A percentile compares a stretch with the other conserved stretches of the same genome.
phyloP scores from a whole-genome alignment of 1,284 basidiomycete genomes.

The Xerocomus cyaneibrunnescens region DNA sequence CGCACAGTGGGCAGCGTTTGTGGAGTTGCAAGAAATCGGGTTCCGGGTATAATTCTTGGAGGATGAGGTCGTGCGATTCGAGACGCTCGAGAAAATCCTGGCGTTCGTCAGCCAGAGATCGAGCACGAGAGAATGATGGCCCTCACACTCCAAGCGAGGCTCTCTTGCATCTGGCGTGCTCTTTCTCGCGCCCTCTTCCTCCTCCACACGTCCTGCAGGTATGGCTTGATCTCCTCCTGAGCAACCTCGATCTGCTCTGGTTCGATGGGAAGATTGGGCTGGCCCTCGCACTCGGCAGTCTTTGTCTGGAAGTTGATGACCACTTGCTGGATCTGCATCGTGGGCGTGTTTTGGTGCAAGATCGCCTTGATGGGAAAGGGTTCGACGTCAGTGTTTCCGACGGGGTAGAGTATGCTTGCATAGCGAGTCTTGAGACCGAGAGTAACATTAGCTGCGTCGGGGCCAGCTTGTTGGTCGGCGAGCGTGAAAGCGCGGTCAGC shows the following conservation, averaged over 20 bases:
- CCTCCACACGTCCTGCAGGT: conserved; percentile 15
- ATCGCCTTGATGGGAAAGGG: conserved; percentile 18
- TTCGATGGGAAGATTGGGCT: conserved; percentile 17
- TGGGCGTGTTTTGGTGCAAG: conserved; percentile 13
- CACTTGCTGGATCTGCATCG: conserved; percentile 12
- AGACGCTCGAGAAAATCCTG: conserved; percentile 24
- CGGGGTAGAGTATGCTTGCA: conserved; percentile 20
- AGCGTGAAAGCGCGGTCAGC: conserved; percentile 21
- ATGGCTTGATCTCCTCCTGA: conserved; percentile 17
- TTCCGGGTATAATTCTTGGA: background rate
- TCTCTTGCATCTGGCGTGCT: conserved; percentile 4
- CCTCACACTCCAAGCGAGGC: conserved; percentile 19
- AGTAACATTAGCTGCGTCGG: background rate
- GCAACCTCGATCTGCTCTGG: conserved; percentile 24
- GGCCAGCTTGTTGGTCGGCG: background rate
- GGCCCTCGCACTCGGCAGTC: conserved; percentile 17
- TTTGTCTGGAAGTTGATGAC: conserved; percentile 22
- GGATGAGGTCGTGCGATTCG: background rate
- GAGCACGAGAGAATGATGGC: background rate
- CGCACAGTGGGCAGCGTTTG: conserved; percentile 18
- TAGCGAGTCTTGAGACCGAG: conserved; percentile 2
- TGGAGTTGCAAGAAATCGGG: background rate
- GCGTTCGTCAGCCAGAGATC: background rate
- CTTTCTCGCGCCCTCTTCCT: conserved; percentile 9
- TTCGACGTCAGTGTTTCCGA: conserved; percentile 7